Evolutionary conservation across 129 eudicot genomes (phyloP), one percentile per base, ranked within the genome.

Genomic region (Ambrosia artemisiifolia): DNA sequence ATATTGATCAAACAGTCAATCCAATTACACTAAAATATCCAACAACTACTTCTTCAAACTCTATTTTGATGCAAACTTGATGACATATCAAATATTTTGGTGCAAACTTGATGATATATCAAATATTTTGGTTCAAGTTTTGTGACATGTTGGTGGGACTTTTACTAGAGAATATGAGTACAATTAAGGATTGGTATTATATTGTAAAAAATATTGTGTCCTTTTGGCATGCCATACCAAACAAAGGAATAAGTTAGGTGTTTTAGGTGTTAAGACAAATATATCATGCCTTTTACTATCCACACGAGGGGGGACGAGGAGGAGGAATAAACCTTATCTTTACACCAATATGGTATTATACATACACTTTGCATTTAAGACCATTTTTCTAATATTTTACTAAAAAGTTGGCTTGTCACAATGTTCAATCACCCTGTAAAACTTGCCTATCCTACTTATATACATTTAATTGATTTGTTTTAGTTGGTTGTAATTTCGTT

Each of bases 241-340:
- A 71, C 73, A 71, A 78, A 78, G 77, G 77, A 78, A 78, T 71
- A 78, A 50, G 61, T 78, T 78, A 63, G 77, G 82, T 78, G 77
- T 60, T 78, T 55, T 72, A 78, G 67, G 82, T 63, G 77, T 42
- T n/a, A 63, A 69, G 76, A 70, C 76, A 77, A 48, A 42, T 50
- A 75, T 75, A 75, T 40, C 54, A 50, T 64, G 66, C 56, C 72
- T 78, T 77, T 70, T 78, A 78, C 51, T 71, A 71, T 78, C 77
- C 82, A 78, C 82, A 71, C 77, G 82, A 65, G 72, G 48, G 80
- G n/a, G n/a, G n/a, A n/a, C n/a, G n/a, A n/a, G n/a, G 20, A 33
- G 50, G 80, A 2, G 76, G 76, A 56, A 70, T 66, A 70, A 63
- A 78, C 77, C 82, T 78, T 78, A 78, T 78, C 77, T 71, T 63